Base-by-base conservation (phyloP, 2,329 filamentous ascomycete genomes). In the Colletotrichum tanaceti region DNA sequence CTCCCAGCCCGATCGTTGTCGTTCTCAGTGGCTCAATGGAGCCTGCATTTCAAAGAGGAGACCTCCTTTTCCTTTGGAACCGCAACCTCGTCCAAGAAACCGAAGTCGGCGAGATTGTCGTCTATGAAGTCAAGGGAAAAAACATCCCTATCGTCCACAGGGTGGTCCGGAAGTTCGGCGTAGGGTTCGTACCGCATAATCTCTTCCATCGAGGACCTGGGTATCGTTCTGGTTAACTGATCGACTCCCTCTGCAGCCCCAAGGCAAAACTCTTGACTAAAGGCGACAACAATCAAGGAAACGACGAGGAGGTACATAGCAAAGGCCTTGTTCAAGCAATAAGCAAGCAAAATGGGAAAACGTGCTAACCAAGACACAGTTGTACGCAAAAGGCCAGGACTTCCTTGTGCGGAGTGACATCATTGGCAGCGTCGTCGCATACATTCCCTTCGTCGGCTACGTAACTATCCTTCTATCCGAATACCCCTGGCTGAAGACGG, bases 101-200 rank as follows among this genome's bases (percentile, higher is more conserved):
- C 2, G 82, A 83, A 50, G 85, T 88, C 18, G 85, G 85, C 70
- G 85, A 87, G 72, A 77, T 89, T n/a, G 87, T 89, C 10, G 87
- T 89, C 11, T 89, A 89, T 81, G 97, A 97, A 77, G 92, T 97
- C 62, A 88, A 89, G 78, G 94, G 91, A 66, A 99, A 98, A 85
- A 93, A 97, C 73, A 98, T 99, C 72, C 96, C 96, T 38, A 99
- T 99, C 80, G 96, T 99, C 73, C 96, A 99, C 83, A 86, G 96
- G 58, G 87, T 98, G 11, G 91, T 98, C 63, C 88, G 94, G 81
- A 90, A 89, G 77, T 91, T 90, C 77, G 89, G 89, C 24, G 75
- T 75, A 38, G 88, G 88, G 83, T 87, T 76, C 66, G 85, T 79
- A 58, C 18, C 16, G 28, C 9, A n/a, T 32, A 5, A 10, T 14